phyloP scores from a whole-genome alignment of 176 grass and related monocot species.

The Cymbopogon citratus region DNA sequence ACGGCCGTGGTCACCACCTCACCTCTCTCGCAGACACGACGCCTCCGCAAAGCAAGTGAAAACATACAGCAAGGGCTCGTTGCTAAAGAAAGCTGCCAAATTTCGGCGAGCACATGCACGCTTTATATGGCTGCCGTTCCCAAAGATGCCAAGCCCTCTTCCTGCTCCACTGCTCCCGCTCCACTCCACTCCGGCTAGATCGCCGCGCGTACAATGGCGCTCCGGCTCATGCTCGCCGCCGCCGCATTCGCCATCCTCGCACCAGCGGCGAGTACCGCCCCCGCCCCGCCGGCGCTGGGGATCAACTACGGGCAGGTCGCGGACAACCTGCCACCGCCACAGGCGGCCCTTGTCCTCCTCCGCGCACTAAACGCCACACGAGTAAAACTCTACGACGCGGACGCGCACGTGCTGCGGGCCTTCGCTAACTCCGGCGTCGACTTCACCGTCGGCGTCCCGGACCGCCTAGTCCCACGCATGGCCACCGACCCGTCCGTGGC shows the following conservation, averaged over 20 bases:
- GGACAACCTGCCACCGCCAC: constrained; percentile 67
- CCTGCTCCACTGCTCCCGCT: background rate
- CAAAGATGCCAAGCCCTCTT: background rate
- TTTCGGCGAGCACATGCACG: constrained; percentile 14
- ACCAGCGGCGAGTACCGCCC: background rate
- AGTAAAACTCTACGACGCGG: constrained; percentile 74
- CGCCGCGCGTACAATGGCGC: background rate
- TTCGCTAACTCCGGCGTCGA: constrained; percentile 63
- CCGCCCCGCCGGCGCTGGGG: constrained; percentile 20
- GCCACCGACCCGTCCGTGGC: constrained; percentile 44
- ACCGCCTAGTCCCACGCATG: constrained; percentile 45
- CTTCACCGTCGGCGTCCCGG: constrained; percentile 74
- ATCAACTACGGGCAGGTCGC: constrained; percentile 90
- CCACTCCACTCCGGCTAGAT: background rate
- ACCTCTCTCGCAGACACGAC: background rate
- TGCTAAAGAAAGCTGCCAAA: constrained; percentile 34
- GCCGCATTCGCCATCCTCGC: constrained; percentile 3
- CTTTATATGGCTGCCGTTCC: constrained; percentile 22
- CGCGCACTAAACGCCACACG: constrained; percentile 42
- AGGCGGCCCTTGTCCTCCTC: constrained; percentile 41
- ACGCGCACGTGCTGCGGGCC: constrained; percentile 60
- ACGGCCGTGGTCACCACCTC: background rate
- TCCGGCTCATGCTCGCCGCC: constrained; percentile 26
- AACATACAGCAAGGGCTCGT: background rate
- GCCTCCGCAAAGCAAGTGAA: background rate